Conservation (phyloP, 2,329 filamentous ascomycete species). For the Aspergillus proliferans region DNA sequence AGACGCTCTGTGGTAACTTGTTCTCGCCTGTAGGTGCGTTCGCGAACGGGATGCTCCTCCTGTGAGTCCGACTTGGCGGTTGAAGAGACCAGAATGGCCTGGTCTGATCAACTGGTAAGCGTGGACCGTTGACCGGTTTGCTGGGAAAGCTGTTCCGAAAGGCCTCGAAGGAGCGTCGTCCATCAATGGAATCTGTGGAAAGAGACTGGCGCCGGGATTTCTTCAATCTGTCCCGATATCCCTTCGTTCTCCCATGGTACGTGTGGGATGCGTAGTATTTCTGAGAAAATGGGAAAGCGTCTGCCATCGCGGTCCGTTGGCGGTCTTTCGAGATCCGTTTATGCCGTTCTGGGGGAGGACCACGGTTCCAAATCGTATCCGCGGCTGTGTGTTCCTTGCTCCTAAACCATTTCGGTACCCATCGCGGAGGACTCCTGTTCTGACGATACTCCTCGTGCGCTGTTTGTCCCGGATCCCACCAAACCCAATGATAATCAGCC, state of each 20-base stretch:
- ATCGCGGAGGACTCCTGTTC: slow-evolving; percentile 11
- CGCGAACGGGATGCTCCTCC: too few species aligned
- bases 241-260: not conserved
- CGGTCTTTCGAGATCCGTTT: not conserved
- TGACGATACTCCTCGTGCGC: slow-evolving; percentile 15
- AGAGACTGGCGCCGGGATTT: not conserved
- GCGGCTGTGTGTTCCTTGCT: slow-evolving; percentile 20
- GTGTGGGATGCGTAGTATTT: not conserved
- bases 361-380: slow-evolving; percentile 22
- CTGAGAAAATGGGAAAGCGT: not conserved
- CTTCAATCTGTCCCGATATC: not conserved
- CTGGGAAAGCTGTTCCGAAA: not conserved
- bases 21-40: too few species aligned
- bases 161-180: not conserved
- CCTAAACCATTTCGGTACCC: slow-evolving; percentile 21
- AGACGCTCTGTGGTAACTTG: slow-evolving; percentile 4
- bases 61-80: not conserved
- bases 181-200: not conserved
- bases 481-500: slow-evolving; percentile 34
- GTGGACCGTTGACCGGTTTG: not conserved
- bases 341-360: slow-evolving; percentile 5
- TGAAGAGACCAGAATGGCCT: not conserved
- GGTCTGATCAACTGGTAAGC: not conserved
- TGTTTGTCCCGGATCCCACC: slow-evolving; percentile 34
- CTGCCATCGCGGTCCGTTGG: not conserved